phyloP scores from a whole-genome alignment of 2,329 filamentous ascomycete species.

The Fusarium agapanthi region DNA sequence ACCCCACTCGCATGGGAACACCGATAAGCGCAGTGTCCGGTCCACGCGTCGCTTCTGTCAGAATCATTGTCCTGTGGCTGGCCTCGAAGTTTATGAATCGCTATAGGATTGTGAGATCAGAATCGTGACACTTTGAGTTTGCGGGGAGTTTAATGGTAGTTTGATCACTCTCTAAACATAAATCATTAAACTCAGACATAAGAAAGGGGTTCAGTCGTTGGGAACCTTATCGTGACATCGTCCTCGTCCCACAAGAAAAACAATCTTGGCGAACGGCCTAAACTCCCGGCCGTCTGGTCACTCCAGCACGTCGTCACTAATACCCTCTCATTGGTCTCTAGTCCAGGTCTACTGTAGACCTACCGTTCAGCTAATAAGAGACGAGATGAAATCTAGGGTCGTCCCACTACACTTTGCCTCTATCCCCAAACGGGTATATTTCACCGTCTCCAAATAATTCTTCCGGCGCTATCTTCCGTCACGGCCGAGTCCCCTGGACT shows the following conservation, averaged over 20 bases:
- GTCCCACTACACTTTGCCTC: neutral
- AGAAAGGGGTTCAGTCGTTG: neutral
- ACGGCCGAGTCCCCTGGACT: neutral
- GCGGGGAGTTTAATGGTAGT: rapidly evolving
- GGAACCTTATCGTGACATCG: neutral
- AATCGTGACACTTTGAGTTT: neutral
- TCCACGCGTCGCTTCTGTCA: neutral
- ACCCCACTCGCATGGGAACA: neutral
- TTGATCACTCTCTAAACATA: rapidly evolving
- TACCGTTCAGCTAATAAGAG: neutral
- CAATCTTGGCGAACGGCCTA: neutral
- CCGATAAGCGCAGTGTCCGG: neutral
- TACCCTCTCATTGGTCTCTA: neutral
- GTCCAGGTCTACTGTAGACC: neutral
- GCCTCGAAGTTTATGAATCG: neutral
- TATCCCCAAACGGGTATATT: neutral
- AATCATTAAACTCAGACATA: neutral
- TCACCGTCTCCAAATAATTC: neutral
- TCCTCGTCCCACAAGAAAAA: neutral
- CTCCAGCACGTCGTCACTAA: neutral
- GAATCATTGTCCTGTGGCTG: neutral
- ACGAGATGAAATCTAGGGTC: neutral
- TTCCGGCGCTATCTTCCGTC: conserved; percentile 7
- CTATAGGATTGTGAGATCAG: neutral
- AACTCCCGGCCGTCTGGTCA: neutral